Conservation (phyloP, 306 rosid species). For the Vicia sativa region DNA sequence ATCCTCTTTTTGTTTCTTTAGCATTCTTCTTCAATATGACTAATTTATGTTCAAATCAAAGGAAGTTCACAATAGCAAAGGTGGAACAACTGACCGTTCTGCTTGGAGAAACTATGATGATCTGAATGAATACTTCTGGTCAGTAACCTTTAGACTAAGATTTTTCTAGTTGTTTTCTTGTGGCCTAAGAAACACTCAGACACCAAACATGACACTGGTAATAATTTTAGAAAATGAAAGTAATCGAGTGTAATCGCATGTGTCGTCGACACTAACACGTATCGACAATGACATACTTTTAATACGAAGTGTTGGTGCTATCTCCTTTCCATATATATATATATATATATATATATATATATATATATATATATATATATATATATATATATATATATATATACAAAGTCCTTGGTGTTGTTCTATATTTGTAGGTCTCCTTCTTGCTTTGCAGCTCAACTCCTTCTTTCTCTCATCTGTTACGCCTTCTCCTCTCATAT, state of each 20-base stretch:
- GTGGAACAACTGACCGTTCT: conserved; percentile 81
- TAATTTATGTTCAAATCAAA: conserved; percentile 49
- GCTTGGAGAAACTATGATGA: conserved; percentile 97
- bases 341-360: too few species aligned
- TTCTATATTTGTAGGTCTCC: too few species aligned
- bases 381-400: too few species aligned
- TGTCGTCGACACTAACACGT: too few species aligned
- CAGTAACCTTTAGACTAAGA: conserved; percentile 29
- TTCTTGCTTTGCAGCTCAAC: too few species aligned
- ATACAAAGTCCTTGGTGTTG: too few species aligned
- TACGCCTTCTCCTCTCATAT: too few species aligned
- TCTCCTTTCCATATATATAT: too few species aligned
- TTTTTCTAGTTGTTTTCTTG: conserved; percentile 2
- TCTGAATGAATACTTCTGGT: conserved; percentile 96
- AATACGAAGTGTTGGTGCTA: too few species aligned
- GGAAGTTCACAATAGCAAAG: conserved; percentile 82
- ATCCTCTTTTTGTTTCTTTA: not conserved
- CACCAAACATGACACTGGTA: not conserved
- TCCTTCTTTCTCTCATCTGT: too few species aligned
- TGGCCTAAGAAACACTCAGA: conserved; percentile 19
- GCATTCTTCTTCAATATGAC: conserved; percentile 29
- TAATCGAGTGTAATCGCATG: not conserved
- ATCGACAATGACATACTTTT: too few species aligned
- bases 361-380: too few species aligned
- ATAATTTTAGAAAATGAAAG: not conserved